Conservation (phyloP, 2,329 filamentous ascomycete genomes). For the Grosmannia serpens region DNA sequence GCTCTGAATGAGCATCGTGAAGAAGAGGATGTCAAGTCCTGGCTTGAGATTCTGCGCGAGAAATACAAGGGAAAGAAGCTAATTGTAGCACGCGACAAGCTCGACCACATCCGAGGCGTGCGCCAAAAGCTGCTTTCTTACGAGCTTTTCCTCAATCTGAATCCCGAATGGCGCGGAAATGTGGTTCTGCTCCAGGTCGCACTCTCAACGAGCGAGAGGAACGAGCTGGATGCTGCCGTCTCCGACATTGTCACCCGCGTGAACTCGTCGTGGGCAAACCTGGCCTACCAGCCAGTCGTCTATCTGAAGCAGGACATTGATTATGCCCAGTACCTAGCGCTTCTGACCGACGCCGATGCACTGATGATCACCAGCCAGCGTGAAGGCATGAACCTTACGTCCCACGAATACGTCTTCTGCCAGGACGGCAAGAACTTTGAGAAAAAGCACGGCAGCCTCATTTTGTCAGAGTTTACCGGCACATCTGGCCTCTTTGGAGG, state of each 20-base stretch:
- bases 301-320: constrained; percentile 93
- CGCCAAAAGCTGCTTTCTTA: constrained; percentile 87
- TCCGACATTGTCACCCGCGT: constrained; percentile 92
- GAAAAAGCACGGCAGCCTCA: constrained; percentile 79
- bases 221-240: constrained; percentile 75
- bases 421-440: constrained; percentile 67
- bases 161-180: constrained; percentile 79
- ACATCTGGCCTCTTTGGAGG: constrained; percentile 76
- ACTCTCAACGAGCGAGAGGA: constrained; percentile 78
- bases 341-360: constrained; percentile 80
- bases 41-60: constrained; percentile 70
- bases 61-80: constrained; percentile 80
- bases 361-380: constrained; percentile 92
- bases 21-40: constrained; percentile 61
- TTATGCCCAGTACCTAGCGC: constrained; percentile 83
- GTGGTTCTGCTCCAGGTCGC: constrained; percentile 91
- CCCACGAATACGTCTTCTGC: constrained; percentile 86
- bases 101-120: constrained; percentile 85
- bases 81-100: constrained; percentile 87
- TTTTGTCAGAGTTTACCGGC: constrained; percentile 90
- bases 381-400: constrained; percentile 94
- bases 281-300: constrained; percentile 84
- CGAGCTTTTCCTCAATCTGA: constrained; percentile 87
- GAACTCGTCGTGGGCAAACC: constrained; percentile 80
- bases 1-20: constrained; percentile 61